Base-by-base conservation (phyloP, 129 eudicot genomes). In the Calendula officinalis region DNA sequence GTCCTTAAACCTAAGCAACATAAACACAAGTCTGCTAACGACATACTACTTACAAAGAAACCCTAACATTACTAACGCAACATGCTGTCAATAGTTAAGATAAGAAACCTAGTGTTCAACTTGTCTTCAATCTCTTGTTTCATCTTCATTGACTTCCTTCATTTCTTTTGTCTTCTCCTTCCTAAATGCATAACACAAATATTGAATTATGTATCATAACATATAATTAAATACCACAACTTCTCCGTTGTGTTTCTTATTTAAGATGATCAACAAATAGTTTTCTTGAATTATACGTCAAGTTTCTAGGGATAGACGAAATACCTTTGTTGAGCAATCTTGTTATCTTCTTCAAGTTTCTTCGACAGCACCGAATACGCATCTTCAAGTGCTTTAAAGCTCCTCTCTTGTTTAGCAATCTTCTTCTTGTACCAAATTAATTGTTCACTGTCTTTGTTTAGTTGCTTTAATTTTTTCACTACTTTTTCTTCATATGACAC, bases 401-500 rank as follows among this genome's bases (percentile, higher is more conserved):
- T 77, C 57, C 52, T 80, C 66, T 83, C 81, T 49, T 79, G 91
- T 63, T 83, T 83, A 5, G 73, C 83, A 50, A 73, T 80, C 65
- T 58, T 83, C 63, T 77, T 76, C 80, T 81, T 92, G 57, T 67
- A 79, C 82, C 78, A 77, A 7, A 33, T 36, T 17, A 92, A 74
- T 41, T 83, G 85, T 54, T 88, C 86, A 46, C 91, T 86, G 42
- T 92, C 99, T 46, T 92, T 90, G 45, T 73, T 81, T 85, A 92
- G 81, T 49, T 92, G 81, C 66, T 82, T 81, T 74, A 83, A 36
- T 1, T 73, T 83, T 8, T 51, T 50, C 30, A 81, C 87, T 9
- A 91, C 94, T 83, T 69, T 83, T 64, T 85, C 92, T 38, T 77
- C 68, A 50, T 88, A 81, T 0, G 99, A 92, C 11, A 63, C 75